Base-by-base conservation (phyloP, 768 basidiomycete species). In the Suillus paluster region DNA sequence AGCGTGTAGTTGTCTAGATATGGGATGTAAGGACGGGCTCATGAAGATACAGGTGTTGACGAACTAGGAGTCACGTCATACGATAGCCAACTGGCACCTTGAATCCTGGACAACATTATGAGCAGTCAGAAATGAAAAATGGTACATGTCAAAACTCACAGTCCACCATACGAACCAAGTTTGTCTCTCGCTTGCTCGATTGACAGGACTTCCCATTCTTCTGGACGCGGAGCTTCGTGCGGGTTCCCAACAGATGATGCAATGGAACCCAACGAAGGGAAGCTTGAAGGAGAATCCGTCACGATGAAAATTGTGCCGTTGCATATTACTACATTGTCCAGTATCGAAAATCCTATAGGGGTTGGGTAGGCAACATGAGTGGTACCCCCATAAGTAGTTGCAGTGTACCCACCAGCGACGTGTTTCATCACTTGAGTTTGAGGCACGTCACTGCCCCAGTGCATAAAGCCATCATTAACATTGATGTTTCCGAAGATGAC, bases 301-400 rank as follows among this genome's bases (percentile, higher is more conserved):
- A 96, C 87, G 62, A 96, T 73, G 73, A 86, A 92, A 63, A 93
- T 82, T 3, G 86, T 86, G 11, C 87, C 87, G 65, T 90, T 87
- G 67, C 83, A 79, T n/a, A 91, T 75, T 68, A 90, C 85, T n/a
- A 93, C 81, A 63, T 92, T 90, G 68, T 95, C 92, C 60, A 96
- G 78, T 48, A 95, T 84, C 1, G 91, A 94, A 76, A 88, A 92
- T 4, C 95, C 95, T 95, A 66, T 36, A 39, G 50, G 12, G 27
- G 14, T 50, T 33, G 54, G 57, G n/a, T 42, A 39, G 36, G 34
- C 34, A 54, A 41, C 61, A 58, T 63, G 34, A 68, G 57, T 41
- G 27, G 36, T 23, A 12, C 17, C 3, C n/a, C 6, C 7, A 33
- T 17, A 36, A 11, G 25, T 52, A 7, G 9, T 38, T 10, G 2